Evolutionary conservation across 2,329 filamentous ascomycete genomes (phyloP), one percentile per base, ranked within the genome.

Genomic region (Fusarium sp.): DNA sequence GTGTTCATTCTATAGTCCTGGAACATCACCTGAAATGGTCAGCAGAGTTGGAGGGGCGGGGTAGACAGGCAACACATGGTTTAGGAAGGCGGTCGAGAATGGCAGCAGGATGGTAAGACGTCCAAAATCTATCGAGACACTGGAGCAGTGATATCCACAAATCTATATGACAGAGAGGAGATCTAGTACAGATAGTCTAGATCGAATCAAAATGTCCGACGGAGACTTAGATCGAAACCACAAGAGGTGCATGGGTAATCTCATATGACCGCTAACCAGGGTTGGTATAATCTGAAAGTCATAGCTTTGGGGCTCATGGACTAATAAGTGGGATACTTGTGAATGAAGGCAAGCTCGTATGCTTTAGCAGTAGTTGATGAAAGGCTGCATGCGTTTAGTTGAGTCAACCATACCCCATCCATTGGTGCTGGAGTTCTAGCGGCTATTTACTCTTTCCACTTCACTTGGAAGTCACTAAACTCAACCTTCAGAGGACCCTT

Each of bases 321-420:
- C 16, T 16, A 12, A 25, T 0, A 25, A 0, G 0, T 18, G 10
- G 7, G 6, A 18, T 44, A 8, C 23, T 4, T 19, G 1, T 44
- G 23, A 19, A 25, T 9, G 23, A 44, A 12, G 6, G 23, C 0
- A 4, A 18, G 10, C 10, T 7, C 9, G 6, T 16, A 16, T 7
- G 23, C 5, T 42, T 42, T 1, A 14, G 5, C 10, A n/a, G n/a
- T 3, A 42, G 10, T 16, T 25, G 25, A 18, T 4, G 15, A 25
- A 2, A 25, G 4, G 7, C 39, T 11, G 10, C 10, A 25, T 11
- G 15, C 15, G 39, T 4, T 42, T 3, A 23, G 7, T 7, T 4
- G 1, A 25, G 16, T n/a, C 9, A 10, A 3, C 15, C 2, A 42
- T 7, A 2, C 41, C 15, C 0, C 0, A 25, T 11, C 10, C 15